Conservation (phyloP, 257 asterid species). For the Ligustrum vulgare region DNA sequence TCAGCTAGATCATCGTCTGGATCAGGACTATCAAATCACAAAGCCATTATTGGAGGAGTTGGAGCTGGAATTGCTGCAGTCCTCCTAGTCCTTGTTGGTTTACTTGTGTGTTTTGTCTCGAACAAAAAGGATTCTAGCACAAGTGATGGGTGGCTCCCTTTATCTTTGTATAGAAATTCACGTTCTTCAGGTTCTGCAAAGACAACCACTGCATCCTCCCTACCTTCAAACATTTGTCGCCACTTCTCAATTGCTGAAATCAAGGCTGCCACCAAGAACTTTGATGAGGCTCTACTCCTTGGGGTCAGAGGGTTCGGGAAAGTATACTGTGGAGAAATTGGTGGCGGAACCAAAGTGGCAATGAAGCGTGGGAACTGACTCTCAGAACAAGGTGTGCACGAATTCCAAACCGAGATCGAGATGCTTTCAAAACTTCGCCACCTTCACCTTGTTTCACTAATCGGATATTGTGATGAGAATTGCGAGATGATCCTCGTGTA, state of each 20-base stretch:
- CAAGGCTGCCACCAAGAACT: slow-evolving; percentile 33
- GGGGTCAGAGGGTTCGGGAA: slow-evolving; percentile 41
- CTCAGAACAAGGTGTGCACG: slow-evolving; percentile 33
- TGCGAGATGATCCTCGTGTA: slow-evolving; percentile 48
- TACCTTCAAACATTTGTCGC: slow-evolving; percentile 36
- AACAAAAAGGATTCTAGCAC: slow-evolving; percentile 22
- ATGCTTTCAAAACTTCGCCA: slow-evolving; percentile 38
- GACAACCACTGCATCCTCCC: slow-evolving; percentile 26
- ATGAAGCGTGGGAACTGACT: slow-evolving; percentile 37
- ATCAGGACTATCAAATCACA: slow-evolving; percentile 13
- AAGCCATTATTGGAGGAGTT: slow-evolving; percentile 20
- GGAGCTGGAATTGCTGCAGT: slow-evolving; percentile 27
- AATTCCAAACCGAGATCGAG: slow-evolving; percentile 41
- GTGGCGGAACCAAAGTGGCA: slow-evolving; percentile 30
- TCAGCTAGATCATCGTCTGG: neutral
- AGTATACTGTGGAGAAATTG: slow-evolving; percentile 34
- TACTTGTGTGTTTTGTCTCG: slow-evolving; percentile 15
- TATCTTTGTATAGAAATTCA: slow-evolving; percentile 30
- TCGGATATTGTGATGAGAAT: slow-evolving; percentile 44
- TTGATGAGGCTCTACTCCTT: slow-evolving; percentile 31
- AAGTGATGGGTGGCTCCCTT: slow-evolving; percentile 33
- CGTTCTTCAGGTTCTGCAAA: slow-evolving; percentile 33
- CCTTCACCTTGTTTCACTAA: slow-evolving; percentile 42
- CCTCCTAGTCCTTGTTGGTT: slow-evolving; percentile 9
- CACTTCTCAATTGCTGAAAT: slow-evolving; percentile 37